Base-by-base conservation (phyloP, 495 filamentous ascomycete species). In the Xylaria telfairii region DNA sequence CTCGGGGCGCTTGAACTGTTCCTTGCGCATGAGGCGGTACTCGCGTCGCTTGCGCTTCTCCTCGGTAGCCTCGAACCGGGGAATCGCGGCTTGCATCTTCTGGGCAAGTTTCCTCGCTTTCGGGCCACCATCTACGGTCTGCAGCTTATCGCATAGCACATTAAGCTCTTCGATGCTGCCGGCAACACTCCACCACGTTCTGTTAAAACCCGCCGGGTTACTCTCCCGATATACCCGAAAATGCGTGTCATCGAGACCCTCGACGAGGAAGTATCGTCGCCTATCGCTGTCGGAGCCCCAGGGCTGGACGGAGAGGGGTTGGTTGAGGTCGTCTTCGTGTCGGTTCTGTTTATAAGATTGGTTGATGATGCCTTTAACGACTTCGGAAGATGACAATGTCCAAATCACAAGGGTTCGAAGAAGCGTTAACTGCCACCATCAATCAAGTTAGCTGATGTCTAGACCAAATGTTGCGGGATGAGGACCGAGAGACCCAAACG, bases 211-310 rank as follows among this genome's bases (percentile, higher is more conserved):
- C 0, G 88, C 88, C 7, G 94, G 92, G 73, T 96, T 96, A 79
- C 93, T 95, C 81, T 99, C 96, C 47, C 96, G 86, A 78, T 98
- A 99, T n/a, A 99, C 87, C 51, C 96, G 87, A 78, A 98, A 98
- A 63, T 91, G 84, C 7, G 96, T 98, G 79, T 99, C 96, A 76
- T 98, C 95, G 74, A 91, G 89, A 39, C 96, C 96, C 79, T 98
- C 96, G 67, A 98, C 89, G 41, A 99, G 86, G 87, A 91, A 99
- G 81, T 97, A 98, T 66, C 93, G 87, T 39, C 96, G 89, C 82
- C 96, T 97, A 71, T 96, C 86, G 65, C 92, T 92, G 79, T 99
- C 96, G 30, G 89, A 86, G 10, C 96, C 96, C 96, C 96, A 99
- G 3, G 94, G 90, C 79, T 98, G 96, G 21, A 99, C 92, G 17